Evolutionary conservation across 192 early-diverging fungal genomes (phyloP), one percentile per base, ranked within the genome.

Genomic region (Fimicolochytrium jonesii): DNA sequence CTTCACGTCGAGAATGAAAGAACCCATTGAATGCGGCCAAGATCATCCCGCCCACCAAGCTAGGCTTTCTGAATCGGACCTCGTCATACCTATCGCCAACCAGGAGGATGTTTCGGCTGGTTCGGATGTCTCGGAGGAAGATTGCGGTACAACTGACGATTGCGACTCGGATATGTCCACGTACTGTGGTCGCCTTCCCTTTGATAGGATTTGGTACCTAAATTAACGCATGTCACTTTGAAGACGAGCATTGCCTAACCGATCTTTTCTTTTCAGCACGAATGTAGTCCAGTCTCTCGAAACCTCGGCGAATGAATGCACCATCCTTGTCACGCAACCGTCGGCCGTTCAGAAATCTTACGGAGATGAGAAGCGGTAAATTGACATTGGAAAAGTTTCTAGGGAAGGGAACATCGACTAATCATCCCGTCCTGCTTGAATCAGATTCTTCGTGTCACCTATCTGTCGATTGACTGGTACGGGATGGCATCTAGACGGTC

Each of bases 261-360:
- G 20, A 50, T 4, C 11, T 30, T 26, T 1, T 30, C 26, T 41
- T 20, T 35, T 22, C 45, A 66, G 64, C 22, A 10, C 1, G 18
- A 1, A 46, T 18, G 64, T 66, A 1, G 22, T 17, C 1, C 26
- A 22, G 1, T 66, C 56, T 26, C 36, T 66, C 5, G n/a, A 22
- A 11, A 31, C 56, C 39, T 44, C 64, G 15, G 23, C 41, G 15
- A 28, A 32, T 7, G 77, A 84, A 73, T 84, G 85, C 83, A 59
- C 91, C n/a, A 82, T 93, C 9, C 68, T 94, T 56, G 82, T 95
- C 18, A 70, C 91, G 46, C 90, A 90, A 30, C 86, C 88, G 20
- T 92, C 90, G 50, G 92, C 93, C 3, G 92, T 87, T 4, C 93
- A 96, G 77, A 96, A 96, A 58, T 89, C 87, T 2, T 96, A 96